These are phyloP conservation scores for Andrographis paniculata DNA, from an alignment of 305 asterid genomes.

Conservation along the genomic window DNA sequence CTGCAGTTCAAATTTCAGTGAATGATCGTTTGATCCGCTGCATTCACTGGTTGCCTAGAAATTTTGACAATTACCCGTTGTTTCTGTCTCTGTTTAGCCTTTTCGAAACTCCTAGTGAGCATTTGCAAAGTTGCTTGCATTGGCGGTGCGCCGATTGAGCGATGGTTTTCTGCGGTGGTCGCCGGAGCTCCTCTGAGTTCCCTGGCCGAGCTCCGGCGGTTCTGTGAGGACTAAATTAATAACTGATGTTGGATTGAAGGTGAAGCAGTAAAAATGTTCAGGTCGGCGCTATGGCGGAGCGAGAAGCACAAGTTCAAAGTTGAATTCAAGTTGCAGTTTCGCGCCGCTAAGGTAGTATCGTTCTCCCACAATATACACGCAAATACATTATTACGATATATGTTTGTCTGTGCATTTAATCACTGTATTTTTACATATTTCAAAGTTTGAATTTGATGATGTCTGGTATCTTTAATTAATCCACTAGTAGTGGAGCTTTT, in stretches of 20 bases:
- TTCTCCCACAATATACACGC: not conserved
- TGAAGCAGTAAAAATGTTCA: conserved; percentile 49
- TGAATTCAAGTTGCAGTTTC: conserved; percentile 84
- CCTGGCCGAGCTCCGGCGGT: conserved; percentile 35
- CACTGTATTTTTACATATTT: not conserved
- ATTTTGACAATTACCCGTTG: not conserved
- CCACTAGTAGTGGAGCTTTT: not conserved
- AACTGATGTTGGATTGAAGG: conserved; percentile 26
- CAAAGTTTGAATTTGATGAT: not conserved
- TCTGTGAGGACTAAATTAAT: conserved; percentile 9
- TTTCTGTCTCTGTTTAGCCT: conserved; percentile 9
- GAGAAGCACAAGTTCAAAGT: conserved; percentile 82
- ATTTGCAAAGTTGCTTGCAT: conserved; percentile 19
- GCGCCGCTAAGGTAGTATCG: conserved; percentile 78
- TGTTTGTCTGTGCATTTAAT: too few relatives aligned
- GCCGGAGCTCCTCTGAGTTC: conserved; percentile 49
- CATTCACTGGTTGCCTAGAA: conserved; percentile 15
- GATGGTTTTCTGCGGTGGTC: conserved; percentile 24
- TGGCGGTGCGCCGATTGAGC: conserved; percentile 22
- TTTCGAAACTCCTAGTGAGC: conserved; percentile 25
- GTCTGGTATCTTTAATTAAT: too few relatives aligned
- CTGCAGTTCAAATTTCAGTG: not conserved
- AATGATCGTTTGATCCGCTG: too few relatives aligned
- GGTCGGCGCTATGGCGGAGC: conserved; percentile 79
- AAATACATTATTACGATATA: not conserved